Evolutionary conservation across 129 eudicot genomes (phyloP).

Genomic region (Logfia minima): DNA sequence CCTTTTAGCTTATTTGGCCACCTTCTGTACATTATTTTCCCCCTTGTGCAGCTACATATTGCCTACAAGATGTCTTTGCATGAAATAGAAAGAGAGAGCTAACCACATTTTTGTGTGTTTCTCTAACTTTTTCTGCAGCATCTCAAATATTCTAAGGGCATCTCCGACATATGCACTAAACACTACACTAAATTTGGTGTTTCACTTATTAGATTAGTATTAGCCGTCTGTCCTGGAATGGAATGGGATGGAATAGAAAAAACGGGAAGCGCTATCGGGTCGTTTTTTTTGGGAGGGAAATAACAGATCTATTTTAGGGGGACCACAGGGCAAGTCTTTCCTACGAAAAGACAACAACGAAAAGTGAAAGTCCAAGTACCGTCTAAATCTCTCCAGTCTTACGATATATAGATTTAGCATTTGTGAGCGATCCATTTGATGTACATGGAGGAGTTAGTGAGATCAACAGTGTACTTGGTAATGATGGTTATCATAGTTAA

Average conservation of each 20-base stretch:
- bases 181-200: too few relatives aligned
- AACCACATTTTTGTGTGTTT: conserved; percentile 48
- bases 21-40: background rate
- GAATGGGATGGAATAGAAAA: too few relatives aligned
- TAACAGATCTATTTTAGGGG: too few relatives aligned
- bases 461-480: background rate
- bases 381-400: conserved; percentile 9
- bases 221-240: too few relatives aligned
- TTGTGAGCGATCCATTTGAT: background rate
- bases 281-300: too few relatives aligned
- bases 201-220: too few relatives aligned
- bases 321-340: background rate
- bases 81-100: conserved; percentile 37
- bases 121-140: conserved; percentile 43
- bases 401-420: conserved; percentile 7
- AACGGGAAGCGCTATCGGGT: too few relatives aligned
- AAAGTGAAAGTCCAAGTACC: conserved; percentile 5
- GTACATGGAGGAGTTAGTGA: background rate
- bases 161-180: too few relatives aligned
- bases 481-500: too few relatives aligned
- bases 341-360: background rate
- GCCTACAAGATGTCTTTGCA: conserved; percentile 17
- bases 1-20: background rate
- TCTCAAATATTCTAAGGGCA: conserved; percentile 33
- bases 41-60: background rate